phyloP scores from a whole-genome alignment of 2,329 filamentous ascomycete genomes.

The Beauveria rudraprayagi region DNA sequence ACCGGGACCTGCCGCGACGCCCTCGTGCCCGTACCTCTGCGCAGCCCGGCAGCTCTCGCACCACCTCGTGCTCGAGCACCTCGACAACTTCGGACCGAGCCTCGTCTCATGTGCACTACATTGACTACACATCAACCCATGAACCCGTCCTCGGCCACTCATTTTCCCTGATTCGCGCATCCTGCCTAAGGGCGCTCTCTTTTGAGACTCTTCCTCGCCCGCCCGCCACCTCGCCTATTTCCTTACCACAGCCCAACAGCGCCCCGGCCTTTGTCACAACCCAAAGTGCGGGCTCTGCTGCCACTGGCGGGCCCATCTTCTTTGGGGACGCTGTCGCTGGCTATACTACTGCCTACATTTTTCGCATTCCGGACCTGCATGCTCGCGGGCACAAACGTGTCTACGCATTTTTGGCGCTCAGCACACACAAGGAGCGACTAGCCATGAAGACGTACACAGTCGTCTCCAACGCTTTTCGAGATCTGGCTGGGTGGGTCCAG shows the following conservation, averaged over 20 bases:
- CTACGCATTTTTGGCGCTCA: slow-evolving; percentile 59
- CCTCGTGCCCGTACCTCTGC: slow-evolving; percentile 33
- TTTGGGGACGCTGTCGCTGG: slow-evolving; percentile 58
- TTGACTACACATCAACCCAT: slow-evolving; percentile 62
- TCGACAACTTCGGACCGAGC: slow-evolving; percentile 39
- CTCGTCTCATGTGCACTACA: slow-evolving; percentile 52
- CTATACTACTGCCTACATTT: slow-evolving; percentile 64
- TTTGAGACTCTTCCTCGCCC: slow-evolving; percentile 57
- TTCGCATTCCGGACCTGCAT: slow-evolving; percentile 60
- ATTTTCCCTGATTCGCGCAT: slow-evolving; percentile 59
- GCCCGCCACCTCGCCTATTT: slow-evolving; percentile 34
- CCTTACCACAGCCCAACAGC: slow-evolving; percentile 27
- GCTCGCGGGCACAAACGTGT: slow-evolving; percentile 61
- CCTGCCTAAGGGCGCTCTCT: slow-evolving; percentile 57
- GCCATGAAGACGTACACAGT: slow-evolving; percentile 60
- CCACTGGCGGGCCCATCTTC: slow-evolving; percentile 58
- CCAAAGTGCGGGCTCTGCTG: slow-evolving; percentile 44
- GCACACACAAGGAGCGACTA: slow-evolving; percentile 55
- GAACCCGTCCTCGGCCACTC: slow-evolving; percentile 54
- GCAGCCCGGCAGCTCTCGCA: slow-evolving; percentile 34
- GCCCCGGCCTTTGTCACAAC: slow-evolving; percentile 47
- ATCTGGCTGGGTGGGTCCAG: slow-evolving; percentile 58
- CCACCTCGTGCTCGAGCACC: slow-evolving; percentile 45
- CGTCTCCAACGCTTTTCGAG: slow-evolving; percentile 53
- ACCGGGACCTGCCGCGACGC: slow-evolving; percentile 35